Conservation (phyloP, 192 early-diverging fungal genomes). For the Coemansia sp. region DNA sequence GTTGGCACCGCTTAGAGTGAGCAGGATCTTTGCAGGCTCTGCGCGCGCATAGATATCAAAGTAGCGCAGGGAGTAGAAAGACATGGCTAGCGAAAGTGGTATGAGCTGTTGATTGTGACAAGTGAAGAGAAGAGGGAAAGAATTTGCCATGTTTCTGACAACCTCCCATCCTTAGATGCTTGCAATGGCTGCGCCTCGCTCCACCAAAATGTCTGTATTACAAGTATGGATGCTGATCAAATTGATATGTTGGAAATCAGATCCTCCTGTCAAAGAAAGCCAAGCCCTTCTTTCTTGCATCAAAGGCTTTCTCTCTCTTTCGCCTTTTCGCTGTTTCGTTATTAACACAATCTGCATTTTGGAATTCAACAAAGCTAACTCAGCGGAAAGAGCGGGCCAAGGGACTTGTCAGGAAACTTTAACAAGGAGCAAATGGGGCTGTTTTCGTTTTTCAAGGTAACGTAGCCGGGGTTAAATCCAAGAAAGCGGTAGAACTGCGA, state of each 20-base stretch:
- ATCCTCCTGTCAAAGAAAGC: too few species aligned
- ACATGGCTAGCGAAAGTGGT: not conserved
- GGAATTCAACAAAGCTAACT: not conserved
- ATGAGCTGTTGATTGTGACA: too few species aligned
- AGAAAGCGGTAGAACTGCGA: too few species aligned
- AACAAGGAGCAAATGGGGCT: constrained; percentile 1
- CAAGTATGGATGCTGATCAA: not conserved
- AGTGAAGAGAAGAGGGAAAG: too few species aligned
- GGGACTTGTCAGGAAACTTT: not conserved
- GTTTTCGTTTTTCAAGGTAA: constrained; percentile 23
- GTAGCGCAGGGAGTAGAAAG: constrained; percentile 20
- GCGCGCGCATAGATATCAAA: constrained; percentile 25
- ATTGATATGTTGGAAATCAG: not conserved
- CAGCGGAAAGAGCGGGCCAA: not conserved
- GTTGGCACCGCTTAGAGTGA: constrained; percentile 33
- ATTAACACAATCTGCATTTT: too few species aligned
- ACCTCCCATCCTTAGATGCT: too few species aligned
- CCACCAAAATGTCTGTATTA: too few species aligned
- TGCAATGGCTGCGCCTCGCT: too few species aligned
- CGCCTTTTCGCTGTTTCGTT: too few species aligned
- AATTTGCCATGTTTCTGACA: too few species aligned
- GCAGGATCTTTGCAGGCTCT: constrained; percentile 32
- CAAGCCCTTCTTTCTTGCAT: too few species aligned
- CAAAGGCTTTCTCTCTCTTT: too few species aligned
- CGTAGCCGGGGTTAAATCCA: not conserved